Evolutionary conservation across 345 rosid genomes (phyloP).

Genomic region (Sisymbrium irio): DNA sequence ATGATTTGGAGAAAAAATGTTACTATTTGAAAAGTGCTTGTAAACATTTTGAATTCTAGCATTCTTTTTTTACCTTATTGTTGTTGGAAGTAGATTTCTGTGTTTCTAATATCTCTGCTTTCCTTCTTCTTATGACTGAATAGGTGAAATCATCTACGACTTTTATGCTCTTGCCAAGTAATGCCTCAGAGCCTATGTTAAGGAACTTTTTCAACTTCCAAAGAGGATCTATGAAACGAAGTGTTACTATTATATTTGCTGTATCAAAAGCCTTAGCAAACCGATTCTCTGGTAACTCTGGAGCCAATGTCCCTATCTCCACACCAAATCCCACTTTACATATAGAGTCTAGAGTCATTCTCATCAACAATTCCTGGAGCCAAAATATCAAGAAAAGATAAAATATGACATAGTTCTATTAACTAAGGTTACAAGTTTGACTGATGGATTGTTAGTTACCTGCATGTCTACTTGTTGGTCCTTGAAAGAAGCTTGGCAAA

Average conservation of each 20-base stretch:
- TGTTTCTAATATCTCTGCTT: slow-evolving; percentile 57
- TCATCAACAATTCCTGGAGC: slow-evolving; percentile 69
- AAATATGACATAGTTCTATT: background rate
- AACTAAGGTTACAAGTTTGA: background rate
- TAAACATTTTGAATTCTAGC: slow-evolving; percentile 4
- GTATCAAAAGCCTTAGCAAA: slow-evolving; percentile 89
- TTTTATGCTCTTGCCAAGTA: slow-evolving; percentile 76
- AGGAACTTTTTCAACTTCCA: slow-evolving; percentile 78
- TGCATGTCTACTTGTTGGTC: slow-evolving; percentile 77
- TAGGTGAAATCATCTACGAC: slow-evolving; percentile 76
- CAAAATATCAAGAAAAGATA: background rate
- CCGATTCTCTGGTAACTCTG: slow-evolving; percentile 59
- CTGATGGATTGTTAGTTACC: slow-evolving; percentile 36
- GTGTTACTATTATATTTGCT: slow-evolving; percentile 77
- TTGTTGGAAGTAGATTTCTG: slow-evolving; percentile 26
- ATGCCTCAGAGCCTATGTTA: slow-evolving; percentile 80
- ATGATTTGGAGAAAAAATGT: background rate
- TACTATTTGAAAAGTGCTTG: background rate
- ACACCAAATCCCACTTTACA: slow-evolving; percentile 97
- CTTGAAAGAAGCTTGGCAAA: slow-evolving; percentile 49
- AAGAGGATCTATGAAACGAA: slow-evolving; percentile 82
- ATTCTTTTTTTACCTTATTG: slow-evolving; percentile 37
- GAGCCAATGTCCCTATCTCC: slow-evolving; percentile 79
- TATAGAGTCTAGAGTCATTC: slow-evolving; percentile 93
- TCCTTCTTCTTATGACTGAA: slow-evolving; percentile 68